Conservation (phyloP, 352 stramenopile species). For the Phytophthora europaea region DNA sequence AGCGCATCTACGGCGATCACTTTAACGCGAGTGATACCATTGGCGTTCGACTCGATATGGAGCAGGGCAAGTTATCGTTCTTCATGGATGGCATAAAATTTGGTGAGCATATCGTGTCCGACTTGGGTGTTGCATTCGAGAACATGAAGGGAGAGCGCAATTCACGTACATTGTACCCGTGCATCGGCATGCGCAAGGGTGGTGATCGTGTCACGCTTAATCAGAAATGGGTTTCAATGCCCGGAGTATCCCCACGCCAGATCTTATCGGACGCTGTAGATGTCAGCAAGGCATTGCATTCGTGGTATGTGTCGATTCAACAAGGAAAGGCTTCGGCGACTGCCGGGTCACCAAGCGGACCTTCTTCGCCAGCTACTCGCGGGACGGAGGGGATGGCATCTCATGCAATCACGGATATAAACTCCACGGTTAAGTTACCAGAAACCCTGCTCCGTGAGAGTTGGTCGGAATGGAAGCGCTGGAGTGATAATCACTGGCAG, state of each 20-base stretch:
- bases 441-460: constrained; percentile 71
- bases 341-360: constrained; percentile 12
- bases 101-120: constrained; percentile 98
- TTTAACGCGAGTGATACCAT: constrained; percentile 98
- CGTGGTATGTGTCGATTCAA: constrained; percentile 79
- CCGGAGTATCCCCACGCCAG: constrained; percentile 77
- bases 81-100: constrained; percentile 99
- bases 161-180: constrained; percentile 94
- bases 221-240: constrained; percentile 93
- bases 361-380: constrained; percentile 7
- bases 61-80: constrained; percentile 97
- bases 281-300: constrained; percentile 90
- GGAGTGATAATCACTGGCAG: constrained; percentile 85
- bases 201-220: constrained; percentile 97
- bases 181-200: constrained; percentile 96
- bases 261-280: constrained; percentile 90
- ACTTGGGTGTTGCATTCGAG: constrained; percentile 98
- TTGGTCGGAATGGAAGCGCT: constrained; percentile 89
- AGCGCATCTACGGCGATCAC: constrained; percentile 91
- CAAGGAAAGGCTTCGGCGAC: constrained; percentile 33
- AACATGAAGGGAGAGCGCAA: constrained; percentile 90
- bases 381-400: background rate
- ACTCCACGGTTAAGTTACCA: constrained; percentile 56
- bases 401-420: background rate
- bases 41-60: constrained; percentile 98